Conservation (phyloP, 1,284 basidiomycete genomes). For the Puccinia hordei region DNA sequence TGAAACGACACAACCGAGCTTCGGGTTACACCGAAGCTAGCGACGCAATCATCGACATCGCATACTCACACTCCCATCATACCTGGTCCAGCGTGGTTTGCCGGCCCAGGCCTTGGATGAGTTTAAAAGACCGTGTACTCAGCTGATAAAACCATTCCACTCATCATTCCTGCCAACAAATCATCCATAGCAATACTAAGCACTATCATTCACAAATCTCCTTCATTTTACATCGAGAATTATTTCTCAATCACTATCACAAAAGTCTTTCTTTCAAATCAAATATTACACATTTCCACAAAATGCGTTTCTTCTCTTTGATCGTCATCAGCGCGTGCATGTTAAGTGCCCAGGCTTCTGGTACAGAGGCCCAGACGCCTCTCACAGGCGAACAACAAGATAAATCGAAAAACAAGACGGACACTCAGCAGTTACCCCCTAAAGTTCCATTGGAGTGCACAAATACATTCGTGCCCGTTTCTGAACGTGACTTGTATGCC, state of each 20-base stretch:
- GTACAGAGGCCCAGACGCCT: not conserved
- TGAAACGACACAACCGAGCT: constrained; percentile 2
- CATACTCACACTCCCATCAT: not conserved
- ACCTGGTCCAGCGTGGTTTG: not conserved
- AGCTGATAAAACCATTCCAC: not conserved
- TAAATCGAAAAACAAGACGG: not conserved
- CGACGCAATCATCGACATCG: not conserved
- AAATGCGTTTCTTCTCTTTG: not conserved
- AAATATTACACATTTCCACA: not conserved
- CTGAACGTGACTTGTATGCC: not conserved
- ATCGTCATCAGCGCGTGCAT: not conserved
- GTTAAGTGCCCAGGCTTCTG: not conserved
- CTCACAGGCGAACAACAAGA: no score
- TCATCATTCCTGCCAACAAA: constrained; percentile 8
- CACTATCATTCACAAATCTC: not conserved
- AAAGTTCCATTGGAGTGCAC: not conserved
- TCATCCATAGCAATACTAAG: not conserved
- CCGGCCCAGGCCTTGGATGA: not conserved
- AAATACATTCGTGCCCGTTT: not conserved
- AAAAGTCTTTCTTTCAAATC: not conserved
- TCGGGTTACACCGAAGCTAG: not conserved
- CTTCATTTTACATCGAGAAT: not conserved
- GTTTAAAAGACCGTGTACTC: not conserved
- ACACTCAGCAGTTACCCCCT: not conserved
- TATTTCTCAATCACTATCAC: not conserved